These are phyloP conservation scores for Trichocladium antarcticum DNA, from an alignment of 495 filamentous ascomycete genomes.

Conservation along the genomic window DNA sequence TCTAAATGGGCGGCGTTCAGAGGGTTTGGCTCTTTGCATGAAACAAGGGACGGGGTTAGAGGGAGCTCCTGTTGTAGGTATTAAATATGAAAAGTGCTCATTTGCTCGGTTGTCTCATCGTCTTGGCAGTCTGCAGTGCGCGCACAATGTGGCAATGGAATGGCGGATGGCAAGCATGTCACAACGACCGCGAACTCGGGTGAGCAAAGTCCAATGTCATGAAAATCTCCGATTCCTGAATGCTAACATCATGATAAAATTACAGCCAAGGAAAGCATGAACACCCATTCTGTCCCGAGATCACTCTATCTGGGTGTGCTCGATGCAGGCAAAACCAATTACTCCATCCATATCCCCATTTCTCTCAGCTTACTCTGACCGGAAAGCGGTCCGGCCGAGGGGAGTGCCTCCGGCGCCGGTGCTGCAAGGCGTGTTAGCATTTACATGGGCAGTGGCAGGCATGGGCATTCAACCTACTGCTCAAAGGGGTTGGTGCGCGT, in stretches of 20 bases:
- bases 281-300: conserved; percentile 6
- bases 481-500: conserved; percentile 81
- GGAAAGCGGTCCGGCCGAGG: conserved; percentile 12
- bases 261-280: conserved; percentile 11
- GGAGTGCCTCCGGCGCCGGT: conserved; percentile 9
- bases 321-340: conserved; percentile 3
- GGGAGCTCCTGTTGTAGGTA: conserved; percentile 1
- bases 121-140: neutral
- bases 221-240: conserved; percentile 8
- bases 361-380: conserved; percentile 6
- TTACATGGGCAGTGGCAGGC: neutral
- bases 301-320: conserved; percentile 10
- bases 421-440: neutral
- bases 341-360: neutral
- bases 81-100: conserved; percentile 4
- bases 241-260: conserved; percentile 15
- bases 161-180: too few species aligned
- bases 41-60: conserved; percentile 1
- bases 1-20: conserved; percentile 17
- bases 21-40: conserved; percentile 13
- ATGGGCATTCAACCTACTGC: conserved; percentile 22
- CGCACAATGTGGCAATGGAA: neutral
- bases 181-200: too few species aligned
- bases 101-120: neutral
- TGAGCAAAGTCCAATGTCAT: neutral